A percentile compares a stretch with the other conserved stretches of the same genome.
These are phyloP conservation scores for Bombardia bombarda DNA, from an alignment of 495 filamentous ascomycete genomes.

Conservation along the genomic window DNA sequence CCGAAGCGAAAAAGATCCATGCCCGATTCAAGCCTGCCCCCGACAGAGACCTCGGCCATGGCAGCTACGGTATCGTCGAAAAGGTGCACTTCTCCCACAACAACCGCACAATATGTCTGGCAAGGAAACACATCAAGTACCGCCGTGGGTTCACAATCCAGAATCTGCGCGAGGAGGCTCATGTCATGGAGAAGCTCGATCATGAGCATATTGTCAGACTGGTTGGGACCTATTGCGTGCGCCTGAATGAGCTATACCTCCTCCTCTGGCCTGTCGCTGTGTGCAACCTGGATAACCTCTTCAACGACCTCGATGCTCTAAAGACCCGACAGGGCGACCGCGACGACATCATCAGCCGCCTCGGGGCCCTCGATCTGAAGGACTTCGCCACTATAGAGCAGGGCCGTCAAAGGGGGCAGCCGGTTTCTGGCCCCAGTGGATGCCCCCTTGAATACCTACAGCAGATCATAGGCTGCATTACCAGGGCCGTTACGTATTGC, in stretches of 20 bases:
- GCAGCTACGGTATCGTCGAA: conserved; percentile 28
- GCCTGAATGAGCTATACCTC: conserved; percentile 22
- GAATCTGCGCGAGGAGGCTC: conserved; percentile 29
- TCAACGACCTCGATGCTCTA: conserved; percentile 29
- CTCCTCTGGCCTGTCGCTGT: conserved; percentile 36
- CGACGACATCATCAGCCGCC: conserved; percentile 22
- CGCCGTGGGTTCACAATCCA: conserved; percentile 17
- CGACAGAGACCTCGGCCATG: conserved; percentile 21
- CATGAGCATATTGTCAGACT: conserved; percentile 37
- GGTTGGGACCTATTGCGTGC: conserved; percentile 32
- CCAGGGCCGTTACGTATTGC: conserved; percentile 31
- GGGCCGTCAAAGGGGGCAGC: neutral
- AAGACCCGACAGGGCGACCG: conserved; percentile 19
- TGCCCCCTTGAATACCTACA: conserved; percentile 26
- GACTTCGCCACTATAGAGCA: conserved; percentile 18
- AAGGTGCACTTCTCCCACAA: conserved; percentile 23
- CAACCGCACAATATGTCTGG: conserved; percentile 24
- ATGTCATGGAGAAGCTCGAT: conserved; percentile 34
- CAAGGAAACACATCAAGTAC: conserved; percentile 23
- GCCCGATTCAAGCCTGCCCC: conserved; percentile 15
- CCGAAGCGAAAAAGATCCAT: conserved; percentile 25
- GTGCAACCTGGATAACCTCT: conserved; percentile 30
- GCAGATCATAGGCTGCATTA: conserved; percentile 28
- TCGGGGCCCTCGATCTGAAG: conserved; percentile 22
- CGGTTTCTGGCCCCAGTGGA: neutral